These are phyloP conservation scores for Priceomyces castillae DNA, from an alignment of 805 yeast genomes.

Conservation along the genomic window DNA sequence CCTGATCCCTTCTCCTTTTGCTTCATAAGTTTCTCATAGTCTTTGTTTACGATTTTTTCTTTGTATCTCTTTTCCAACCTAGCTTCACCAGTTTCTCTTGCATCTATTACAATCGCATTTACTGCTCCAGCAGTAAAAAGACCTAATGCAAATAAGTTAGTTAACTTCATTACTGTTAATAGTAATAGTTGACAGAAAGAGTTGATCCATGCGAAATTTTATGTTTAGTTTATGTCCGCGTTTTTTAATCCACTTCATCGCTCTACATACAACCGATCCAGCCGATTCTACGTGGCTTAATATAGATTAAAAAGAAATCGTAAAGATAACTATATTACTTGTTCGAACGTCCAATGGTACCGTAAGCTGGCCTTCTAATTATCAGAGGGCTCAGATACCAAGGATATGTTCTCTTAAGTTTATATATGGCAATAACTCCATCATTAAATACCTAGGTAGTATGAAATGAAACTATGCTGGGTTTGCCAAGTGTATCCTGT, in stretches of 20 bases:
- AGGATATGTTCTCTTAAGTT: not conserved
- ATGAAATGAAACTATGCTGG: constrained; percentile 47
- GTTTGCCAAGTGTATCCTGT: constrained; percentile 29
- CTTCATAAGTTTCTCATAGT: constrained; percentile 20
- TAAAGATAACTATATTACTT: not conserved
- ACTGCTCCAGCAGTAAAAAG: constrained; percentile 6
- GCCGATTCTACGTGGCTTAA: too few relatives aligned
- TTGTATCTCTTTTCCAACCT: constrained; percentile 23
- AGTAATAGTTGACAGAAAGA: not conserved
- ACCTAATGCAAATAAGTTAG: constrained; percentile 10
- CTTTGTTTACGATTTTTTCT: constrained; percentile 29
- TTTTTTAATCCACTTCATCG: not conserved
- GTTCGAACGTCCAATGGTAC: not conserved
- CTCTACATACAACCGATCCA: not conserved
- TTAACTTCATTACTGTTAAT: constrained; percentile 14
- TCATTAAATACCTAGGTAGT: constrained; percentile 38
- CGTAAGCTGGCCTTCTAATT: not conserved
- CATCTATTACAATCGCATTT: constrained; percentile 12
- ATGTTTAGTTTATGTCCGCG: not conserved
- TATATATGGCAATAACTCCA: constrained; percentile 45
- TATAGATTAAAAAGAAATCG: not conserved
- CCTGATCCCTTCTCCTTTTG: constrained; percentile 10
- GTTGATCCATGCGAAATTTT: not conserved
- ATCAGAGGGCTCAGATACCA: not conserved
- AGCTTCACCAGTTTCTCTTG: constrained; percentile 12